Evolutionary conservation across 441 rosid species (phyloP).

Genomic region (Raphanus hybrid): DNA sequence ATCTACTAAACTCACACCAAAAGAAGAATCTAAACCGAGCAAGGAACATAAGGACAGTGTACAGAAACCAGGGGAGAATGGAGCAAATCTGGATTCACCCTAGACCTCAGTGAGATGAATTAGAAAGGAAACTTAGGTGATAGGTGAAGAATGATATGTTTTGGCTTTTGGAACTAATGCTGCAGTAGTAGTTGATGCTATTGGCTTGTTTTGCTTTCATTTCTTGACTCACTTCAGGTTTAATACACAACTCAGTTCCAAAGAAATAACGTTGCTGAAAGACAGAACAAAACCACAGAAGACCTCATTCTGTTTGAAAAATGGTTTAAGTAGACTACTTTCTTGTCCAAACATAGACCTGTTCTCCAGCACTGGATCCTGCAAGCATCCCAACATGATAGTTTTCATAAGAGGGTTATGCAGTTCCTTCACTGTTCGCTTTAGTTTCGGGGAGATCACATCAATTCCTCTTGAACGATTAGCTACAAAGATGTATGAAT

Average conservation of each 20-base stretch:
- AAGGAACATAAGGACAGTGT: conserved; percentile 12
- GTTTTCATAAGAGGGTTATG: conserved; percentile 54
- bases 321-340: conserved; percentile 8
- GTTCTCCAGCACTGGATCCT: conserved; percentile 73
- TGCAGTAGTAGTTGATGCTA: background rate
- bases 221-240: background rate
- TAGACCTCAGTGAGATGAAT: conserved; percentile 21
- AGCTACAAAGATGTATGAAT: conserved; percentile 66
- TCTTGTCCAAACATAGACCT: conserved; percentile 72
- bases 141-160: background rate
- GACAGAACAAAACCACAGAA: background rate
- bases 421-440: conserved; percentile 48
- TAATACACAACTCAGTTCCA: background rate
- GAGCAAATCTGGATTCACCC: conserved; percentile 11
- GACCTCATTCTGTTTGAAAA: too few species aligned
- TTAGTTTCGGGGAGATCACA: conserved; percentile 53
- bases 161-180: conserved; percentile 10
- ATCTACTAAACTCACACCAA: conserved; percentile 21
- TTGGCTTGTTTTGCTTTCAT: conserved; percentile 15
- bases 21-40: conserved; percentile 24
- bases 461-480: conserved; percentile 66
- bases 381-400: conserved; percentile 72
- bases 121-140: conserved; percentile 13
- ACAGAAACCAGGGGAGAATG: conserved; percentile 22
- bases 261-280: background rate